phyloP scores from a whole-genome alignment of 2,329 filamentous ascomycete genomes.

The Neopestalotiopsis sp. region DNA sequence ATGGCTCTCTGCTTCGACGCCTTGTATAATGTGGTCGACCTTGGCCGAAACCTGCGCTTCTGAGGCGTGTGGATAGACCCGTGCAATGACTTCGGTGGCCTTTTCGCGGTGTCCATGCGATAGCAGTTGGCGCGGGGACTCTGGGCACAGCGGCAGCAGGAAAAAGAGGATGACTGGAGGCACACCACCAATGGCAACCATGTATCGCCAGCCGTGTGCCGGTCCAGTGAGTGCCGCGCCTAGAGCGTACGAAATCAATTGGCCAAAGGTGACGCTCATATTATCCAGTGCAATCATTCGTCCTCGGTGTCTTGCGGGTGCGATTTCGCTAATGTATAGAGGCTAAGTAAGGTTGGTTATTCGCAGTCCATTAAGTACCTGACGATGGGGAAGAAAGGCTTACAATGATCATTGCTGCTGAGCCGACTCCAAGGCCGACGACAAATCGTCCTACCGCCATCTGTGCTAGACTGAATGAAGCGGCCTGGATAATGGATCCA shows the following conservation, averaged over 20 bases:
- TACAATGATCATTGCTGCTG: conserved; percentile 50
- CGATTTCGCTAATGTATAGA: conserved; percentile 54
- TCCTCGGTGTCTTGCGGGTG: conserved; percentile 54
- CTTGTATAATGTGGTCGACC: conserved; percentile 44
- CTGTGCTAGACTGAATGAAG: conserved; percentile 44
- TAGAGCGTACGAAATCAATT: conserved; percentile 47
- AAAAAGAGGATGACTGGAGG: conserved; percentile 50
- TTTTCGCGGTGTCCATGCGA: conserved; percentile 47
- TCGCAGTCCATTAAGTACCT: conserved; percentile 10
- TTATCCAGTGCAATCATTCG: conserved; percentile 55
- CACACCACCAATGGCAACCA: conserved; percentile 53
- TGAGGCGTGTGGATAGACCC: conserved; percentile 48
- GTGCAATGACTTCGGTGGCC: conserved; percentile 42
- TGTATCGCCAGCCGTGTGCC: conserved; percentile 53
- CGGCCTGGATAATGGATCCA: conserved; percentile 42
- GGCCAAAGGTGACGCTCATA: conserved; percentile 48
- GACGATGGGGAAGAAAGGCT: conserved; percentile 26
- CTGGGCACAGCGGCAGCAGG: conserved; percentile 52
- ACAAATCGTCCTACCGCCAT: conserved; percentile 52
- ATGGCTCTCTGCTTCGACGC: conserved; percentile 42
- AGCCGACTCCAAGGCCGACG: conserved; percentile 55
- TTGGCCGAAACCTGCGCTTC: conserved; percentile 50
- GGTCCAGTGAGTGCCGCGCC: conserved; percentile 46
- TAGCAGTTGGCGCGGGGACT: conserved; percentile 53
- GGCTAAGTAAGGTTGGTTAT: conserved; percentile 17